Evolutionary conservation across 208 protist species (phyloP), one percentile per base, ranked within the genome.

Genomic region (Novymonas esmeraldas): DNA sequence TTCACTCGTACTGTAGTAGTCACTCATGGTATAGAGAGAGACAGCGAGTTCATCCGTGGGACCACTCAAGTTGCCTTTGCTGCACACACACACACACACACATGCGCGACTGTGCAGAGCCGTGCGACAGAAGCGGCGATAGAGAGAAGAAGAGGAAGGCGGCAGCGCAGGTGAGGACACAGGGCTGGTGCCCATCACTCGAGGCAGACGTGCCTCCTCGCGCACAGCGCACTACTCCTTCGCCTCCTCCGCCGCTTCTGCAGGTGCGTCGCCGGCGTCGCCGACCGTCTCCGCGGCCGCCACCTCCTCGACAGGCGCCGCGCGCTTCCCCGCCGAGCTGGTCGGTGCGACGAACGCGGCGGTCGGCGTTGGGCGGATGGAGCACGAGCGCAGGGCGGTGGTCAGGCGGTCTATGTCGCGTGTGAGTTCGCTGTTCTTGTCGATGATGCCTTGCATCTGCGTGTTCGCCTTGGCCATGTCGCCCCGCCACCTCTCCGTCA

Each of bases 341-440:
- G 46, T 64, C 29, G 57, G 57, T 6, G 46, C 33, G 3, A n/a
- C 18, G 18, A 34, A 28, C 33, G 52, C 36, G 14, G 65, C 33
- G 2, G 66, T 48, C 1, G 67, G 26, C 33, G 75, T 82, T 18
- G 76, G 68, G 7, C 69, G 76, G 29, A 85, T 68, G 10, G 79
- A 84, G 75, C 87, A 93, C 18, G 83, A 85, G 29, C 88, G 88
- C 49, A 94, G 78, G 0, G 82, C 85, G 4, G 82, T 86, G 0
- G 88, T 94, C 88, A 91, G 81, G 46, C 83, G 88, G 63, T 94
- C 88, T 65, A 94, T 91, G 55, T 90, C 85, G 29, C 73, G 78
- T 45, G 88, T 91, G 45, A 94, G 66, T 38, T 81, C 77, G 58
- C 88, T 87, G 79, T 94, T 94, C 64, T 94, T 91, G 65, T 90